These are phyloP conservation scores for Russula abietina DNA, from an alignment of 768 basidiomycete species.

Conservation along the genomic window DNA sequence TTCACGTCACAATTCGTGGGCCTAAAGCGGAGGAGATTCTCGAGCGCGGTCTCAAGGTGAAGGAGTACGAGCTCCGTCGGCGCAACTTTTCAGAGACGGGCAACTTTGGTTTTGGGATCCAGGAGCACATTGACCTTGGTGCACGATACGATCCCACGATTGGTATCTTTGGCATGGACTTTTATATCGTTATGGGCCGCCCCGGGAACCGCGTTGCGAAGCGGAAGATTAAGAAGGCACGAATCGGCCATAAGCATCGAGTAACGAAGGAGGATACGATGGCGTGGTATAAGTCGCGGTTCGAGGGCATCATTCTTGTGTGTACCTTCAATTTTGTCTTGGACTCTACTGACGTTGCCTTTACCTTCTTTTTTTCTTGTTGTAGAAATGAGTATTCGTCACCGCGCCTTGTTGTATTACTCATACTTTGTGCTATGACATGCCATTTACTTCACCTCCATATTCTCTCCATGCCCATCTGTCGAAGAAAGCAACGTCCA, in stretches of 20 bases:
- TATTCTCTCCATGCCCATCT: neutral
- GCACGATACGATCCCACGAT: constrained; percentile 13
- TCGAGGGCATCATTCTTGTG: constrained; percentile 95
- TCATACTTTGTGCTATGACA: neutral
- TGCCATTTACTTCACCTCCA: constrained; percentile 2
- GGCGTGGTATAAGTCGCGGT: constrained; percentile 99
- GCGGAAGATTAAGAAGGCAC: constrained; percentile 83
- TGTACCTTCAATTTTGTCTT: constrained; percentile 30
- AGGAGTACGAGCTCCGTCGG: constrained; percentile 98
- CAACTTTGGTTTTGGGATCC: constrained; percentile 91
- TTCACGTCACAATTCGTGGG: constrained; percentile 32
- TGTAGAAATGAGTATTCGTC: constrained; percentile 5
- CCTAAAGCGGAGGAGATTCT: constrained; percentile 15
- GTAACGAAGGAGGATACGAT: constrained; percentile 44
- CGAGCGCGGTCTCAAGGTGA: constrained; percentile 70
- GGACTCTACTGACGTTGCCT: neutral
- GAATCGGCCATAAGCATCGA: constrained; percentile 81
- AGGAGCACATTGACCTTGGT: constrained; percentile 14
- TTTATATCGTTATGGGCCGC: constrained; percentile 9
- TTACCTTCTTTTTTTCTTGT: neutral
- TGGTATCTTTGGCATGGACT: constrained; percentile 17
- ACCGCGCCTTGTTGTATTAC: neutral
- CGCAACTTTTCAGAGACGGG: constrained; percentile 98
- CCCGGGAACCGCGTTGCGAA: constrained; percentile 50
- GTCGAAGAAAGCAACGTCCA: neutral